Conservation (phyloP, 2,329 filamentous ascomycete species). For the Fusarium sambucinum region DNA sequence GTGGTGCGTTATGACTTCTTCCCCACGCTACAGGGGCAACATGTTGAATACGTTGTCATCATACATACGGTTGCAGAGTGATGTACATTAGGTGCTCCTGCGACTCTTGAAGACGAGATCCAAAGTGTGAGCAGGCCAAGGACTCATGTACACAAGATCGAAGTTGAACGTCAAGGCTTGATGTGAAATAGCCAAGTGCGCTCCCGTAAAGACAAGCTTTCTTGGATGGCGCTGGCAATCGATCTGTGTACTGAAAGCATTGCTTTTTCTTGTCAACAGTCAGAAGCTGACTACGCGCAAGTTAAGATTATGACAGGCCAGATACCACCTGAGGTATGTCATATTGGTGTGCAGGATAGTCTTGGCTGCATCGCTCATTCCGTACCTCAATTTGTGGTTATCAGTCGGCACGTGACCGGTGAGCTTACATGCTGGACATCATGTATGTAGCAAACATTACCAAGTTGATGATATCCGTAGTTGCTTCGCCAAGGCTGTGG, state of each 20-base stretch:
- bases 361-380: constrained; percentile 34
- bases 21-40: constrained; percentile 20
- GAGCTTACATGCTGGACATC: not conserved
- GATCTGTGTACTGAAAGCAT: not conserved
- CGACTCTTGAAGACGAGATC: not conserved
- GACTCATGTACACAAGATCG: not conserved
- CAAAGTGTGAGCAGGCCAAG: not conserved
- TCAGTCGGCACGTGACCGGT: constrained; percentile 33
- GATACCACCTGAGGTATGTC: constrained; percentile 1
- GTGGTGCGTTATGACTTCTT: constrained; percentile 16
- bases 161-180: not conserved
- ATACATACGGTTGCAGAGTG: constrained; percentile 13
- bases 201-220: constrained; percentile 8
- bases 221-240: not conserved
- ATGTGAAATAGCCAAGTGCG: not conserved
- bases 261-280: not conserved
- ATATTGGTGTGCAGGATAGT: constrained; percentile 1
- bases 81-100: not conserved
- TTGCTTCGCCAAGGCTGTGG: constrained; percentile 16
- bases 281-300: not conserved
- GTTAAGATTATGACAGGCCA: not conserved
- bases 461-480: not conserved
- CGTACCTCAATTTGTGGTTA: constrained; percentile 3
- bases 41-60: constrained; percentile 11
- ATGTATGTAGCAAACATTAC: not conserved